phyloP scores from a whole-genome alignment of 2,329 filamentous ascomycete genomes.

The Didymella pomorum region DNA sequence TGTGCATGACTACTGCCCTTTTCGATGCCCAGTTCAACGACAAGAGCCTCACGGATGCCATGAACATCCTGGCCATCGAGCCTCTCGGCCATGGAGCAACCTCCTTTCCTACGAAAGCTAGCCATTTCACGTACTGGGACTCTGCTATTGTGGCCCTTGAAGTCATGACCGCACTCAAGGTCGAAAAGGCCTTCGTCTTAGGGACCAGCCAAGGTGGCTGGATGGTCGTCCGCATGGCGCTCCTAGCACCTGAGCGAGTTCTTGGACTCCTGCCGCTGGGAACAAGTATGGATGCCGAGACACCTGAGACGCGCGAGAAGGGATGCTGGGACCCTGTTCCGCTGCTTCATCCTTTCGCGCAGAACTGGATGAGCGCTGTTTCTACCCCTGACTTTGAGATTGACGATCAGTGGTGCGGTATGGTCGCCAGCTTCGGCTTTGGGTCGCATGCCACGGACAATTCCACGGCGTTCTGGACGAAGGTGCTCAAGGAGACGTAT shows the following conservation, averaged over 20 bases:
- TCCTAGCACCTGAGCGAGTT: constrained; percentile 44
- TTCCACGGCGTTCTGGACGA: constrained; percentile 54
- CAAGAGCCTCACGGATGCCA: constrained; percentile 40
- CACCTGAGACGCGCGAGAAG: constrained; percentile 52
- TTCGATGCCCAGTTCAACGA: constrained; percentile 49
- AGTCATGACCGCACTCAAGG: constrained; percentile 13
- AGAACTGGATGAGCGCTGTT: constrained; percentile 51
- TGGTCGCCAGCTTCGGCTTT: constrained; percentile 58
- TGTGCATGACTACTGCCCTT: constrained; percentile 25
- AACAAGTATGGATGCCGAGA: constrained; percentile 61
- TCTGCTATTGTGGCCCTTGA: constrained; percentile 15
- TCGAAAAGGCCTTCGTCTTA: constrained; percentile 13
- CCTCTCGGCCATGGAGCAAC: constrained; percentile 61
- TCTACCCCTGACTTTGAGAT: constrained; percentile 55
- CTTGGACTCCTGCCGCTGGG: constrained; percentile 62
- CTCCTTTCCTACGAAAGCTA: constrained; percentile 15
- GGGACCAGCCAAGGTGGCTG: constrained; percentile 20
- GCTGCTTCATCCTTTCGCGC: constrained; percentile 46
- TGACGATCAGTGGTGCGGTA: constrained; percentile 54
- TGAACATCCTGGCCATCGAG: constrained; percentile 62
- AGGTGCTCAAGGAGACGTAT: constrained; percentile 56
- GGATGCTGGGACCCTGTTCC: constrained; percentile 59
- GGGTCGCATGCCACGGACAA: constrained; percentile 51
- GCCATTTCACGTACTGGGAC: constrained; percentile 23
- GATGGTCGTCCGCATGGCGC: constrained; percentile 19